Conservation (phyloP, 2,329 filamentous ascomycete genomes). For the Aspergillus quadrilineatus region DNA sequence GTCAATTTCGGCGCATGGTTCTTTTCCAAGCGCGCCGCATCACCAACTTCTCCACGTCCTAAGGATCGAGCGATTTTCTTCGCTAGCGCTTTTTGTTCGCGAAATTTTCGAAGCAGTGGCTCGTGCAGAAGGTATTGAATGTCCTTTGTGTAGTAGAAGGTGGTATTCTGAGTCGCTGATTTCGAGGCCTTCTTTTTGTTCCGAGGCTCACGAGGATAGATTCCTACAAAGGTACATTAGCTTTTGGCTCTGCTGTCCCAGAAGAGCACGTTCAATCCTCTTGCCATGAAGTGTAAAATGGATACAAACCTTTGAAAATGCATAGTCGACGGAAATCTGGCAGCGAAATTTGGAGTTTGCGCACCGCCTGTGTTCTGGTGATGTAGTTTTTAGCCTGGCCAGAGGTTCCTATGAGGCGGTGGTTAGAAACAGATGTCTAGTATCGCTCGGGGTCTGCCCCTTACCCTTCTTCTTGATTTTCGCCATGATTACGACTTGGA, state of each 20-base stretch:
- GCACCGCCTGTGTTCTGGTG: constrained; percentile 92
- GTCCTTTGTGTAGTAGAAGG: constrained; percentile 90
- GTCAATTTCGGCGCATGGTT: constrained; percentile 86
- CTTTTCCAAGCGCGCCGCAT: constrained; percentile 87
- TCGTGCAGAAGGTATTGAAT: constrained; percentile 98
- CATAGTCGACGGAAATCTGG: constrained; percentile 97
- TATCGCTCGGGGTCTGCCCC: constrained; percentile 5
- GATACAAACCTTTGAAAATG: constrained; percentile 85
- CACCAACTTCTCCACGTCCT: constrained; percentile 83
- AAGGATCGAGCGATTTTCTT: constrained; percentile 96
- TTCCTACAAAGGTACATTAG: constrained; percentile 53
- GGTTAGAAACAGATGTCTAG: not conserved
- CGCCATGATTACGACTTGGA: constrained; percentile 54
- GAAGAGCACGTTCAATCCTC: not conserved
- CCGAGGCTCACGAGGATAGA: constrained; percentile 94
- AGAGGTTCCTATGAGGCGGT: constrained; percentile 60
- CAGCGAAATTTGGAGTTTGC: constrained; percentile 95
- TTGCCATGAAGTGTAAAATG: not conserved
- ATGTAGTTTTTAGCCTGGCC: constrained; percentile 98
- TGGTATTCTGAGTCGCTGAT: constrained; percentile 83
- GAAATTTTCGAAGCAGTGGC: constrained; percentile 88
- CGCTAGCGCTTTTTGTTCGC: constrained; percentile 92
- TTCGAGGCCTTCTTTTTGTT: constrained; percentile 97
- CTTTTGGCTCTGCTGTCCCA: constrained; percentile 15
- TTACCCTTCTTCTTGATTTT: constrained; percentile 86